Evolutionary conservation across 495 filamentous ascomycete genomes (phyloP).

Genomic region (Penicillium antarcticum): DNA sequence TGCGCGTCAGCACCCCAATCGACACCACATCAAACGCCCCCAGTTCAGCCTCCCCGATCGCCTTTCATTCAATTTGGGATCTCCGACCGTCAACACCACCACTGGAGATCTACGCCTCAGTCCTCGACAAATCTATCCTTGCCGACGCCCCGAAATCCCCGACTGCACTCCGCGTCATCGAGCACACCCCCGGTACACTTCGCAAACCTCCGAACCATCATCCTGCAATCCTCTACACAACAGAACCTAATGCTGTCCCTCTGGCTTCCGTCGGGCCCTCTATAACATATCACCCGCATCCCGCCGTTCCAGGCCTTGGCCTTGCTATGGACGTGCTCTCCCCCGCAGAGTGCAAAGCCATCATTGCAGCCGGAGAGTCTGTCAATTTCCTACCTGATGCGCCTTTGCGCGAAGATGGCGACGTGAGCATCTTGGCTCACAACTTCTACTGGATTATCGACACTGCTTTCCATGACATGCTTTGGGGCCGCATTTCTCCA

Average conservation of each 20-base stretch:
- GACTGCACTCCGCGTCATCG: constrained; percentile 31
- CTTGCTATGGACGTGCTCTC: constrained; percentile 34
- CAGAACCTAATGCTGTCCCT: constrained; percentile 29
- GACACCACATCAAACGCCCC: constrained; percentile 26
- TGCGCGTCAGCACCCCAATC: constrained; percentile 36
- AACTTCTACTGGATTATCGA: constrained; percentile 43
- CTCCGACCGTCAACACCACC: constrained; percentile 30
- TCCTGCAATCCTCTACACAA: constrained; percentile 37
- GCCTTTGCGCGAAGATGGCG: constrained; percentile 36
- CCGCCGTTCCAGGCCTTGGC: constrained; percentile 36
- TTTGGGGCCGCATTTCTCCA: constrained; percentile 32
- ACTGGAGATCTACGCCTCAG: constrained; percentile 30
- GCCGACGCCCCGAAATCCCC: constrained; percentile 24
- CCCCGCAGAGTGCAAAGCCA: constrained; percentile 29
- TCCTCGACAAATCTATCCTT: constrained; percentile 35
- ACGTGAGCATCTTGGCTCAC: constrained; percentile 39
- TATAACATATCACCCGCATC: constrained; percentile 36
- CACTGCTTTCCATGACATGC: constrained; percentile 35
- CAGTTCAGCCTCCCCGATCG: constrained; percentile 29
- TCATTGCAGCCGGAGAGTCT: constrained; percentile 38
- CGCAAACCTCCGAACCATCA: constrained; percentile 41
- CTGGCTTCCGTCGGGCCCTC: constrained; percentile 21
- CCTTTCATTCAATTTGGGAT: constrained; percentile 40
- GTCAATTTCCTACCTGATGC: constrained; percentile 36
- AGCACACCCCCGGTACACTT: constrained; percentile 29